Percentiles rank a stretch among this genome's conserved stretches.
Evolutionary conservation across 2,329 filamentous ascomycete genomes (phyloP).

Genomic region (Aspergillus latus): DNA sequence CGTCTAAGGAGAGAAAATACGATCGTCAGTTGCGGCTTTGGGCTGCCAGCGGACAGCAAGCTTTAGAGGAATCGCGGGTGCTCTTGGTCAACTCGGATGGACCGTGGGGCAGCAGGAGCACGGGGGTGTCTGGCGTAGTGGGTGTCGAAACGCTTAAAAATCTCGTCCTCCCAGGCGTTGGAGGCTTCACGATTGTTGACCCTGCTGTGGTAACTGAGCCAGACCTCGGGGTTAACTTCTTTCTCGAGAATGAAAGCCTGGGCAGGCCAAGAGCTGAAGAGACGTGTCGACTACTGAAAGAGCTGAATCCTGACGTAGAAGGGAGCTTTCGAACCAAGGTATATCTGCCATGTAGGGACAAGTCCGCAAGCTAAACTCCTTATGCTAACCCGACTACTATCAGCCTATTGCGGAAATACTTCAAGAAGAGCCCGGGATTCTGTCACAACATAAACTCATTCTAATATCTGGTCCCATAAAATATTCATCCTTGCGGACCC

Average conservation of each 20-base stretch:
- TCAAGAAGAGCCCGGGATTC: slow-evolving; percentile 36
- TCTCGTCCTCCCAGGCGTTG: slow-evolving; percentile 89
- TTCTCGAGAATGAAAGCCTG: slow-evolving; percentile 75
- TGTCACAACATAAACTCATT: slow-evolving; percentile 58
- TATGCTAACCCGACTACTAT: slow-evolving; percentile 11
- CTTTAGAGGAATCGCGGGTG: slow-evolving; percentile 88
- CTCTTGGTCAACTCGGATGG: slow-evolving; percentile 75
- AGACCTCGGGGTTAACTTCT: slow-evolving; percentile 95
- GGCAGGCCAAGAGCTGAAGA: slow-evolving; percentile 77
- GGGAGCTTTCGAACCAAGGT: slow-evolving; percentile 67
- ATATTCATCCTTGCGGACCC: slow-evolving; percentile 50
- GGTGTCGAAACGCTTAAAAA: slow-evolving; percentile 95
- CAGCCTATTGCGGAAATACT: slow-evolving; percentile 43
- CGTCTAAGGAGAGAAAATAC: slow-evolving; percentile 73
- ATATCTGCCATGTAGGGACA: slow-evolving; percentile 32
- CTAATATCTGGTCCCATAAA: slow-evolving; percentile 61
- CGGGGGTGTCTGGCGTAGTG: slow-evolving; percentile 70
- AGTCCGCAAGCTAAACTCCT: not conserved
- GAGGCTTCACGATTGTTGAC: slow-evolving; percentile 88
- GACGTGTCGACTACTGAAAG: slow-evolving; percentile 72
- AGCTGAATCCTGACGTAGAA: slow-evolving; percentile 89
- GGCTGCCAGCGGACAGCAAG: slow-evolving; percentile 88
- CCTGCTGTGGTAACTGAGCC: slow-evolving; percentile 71
- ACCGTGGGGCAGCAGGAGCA: slow-evolving; percentile 34
- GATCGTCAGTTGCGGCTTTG: slow-evolving; percentile 93